Evolutionary conservation across 2,329 filamentous ascomycete genomes (phyloP).

Genomic region (Fusarium sp.): DNA sequence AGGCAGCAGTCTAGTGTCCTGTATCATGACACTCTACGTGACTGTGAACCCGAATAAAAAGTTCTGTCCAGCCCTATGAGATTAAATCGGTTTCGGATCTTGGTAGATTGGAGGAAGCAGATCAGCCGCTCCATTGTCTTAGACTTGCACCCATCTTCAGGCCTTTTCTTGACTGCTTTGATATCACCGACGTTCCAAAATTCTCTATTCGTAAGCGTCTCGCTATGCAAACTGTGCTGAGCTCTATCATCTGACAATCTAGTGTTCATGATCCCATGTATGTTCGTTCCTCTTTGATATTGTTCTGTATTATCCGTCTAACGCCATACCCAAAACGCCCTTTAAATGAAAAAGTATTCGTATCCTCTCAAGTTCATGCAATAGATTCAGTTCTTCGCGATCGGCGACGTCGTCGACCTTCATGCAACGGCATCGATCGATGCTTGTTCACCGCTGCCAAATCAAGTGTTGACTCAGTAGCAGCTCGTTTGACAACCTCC

Average conservation of each 20-base stretch:
- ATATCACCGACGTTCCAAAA: not conserved
- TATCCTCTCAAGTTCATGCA: not conserved
- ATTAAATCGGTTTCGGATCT: too few relatives aligned
- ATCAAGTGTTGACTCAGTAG: slow-evolving; percentile 14
- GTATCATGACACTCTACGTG: too few relatives aligned
- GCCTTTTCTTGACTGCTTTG: too few relatives aligned
- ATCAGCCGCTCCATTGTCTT: too few relatives aligned
- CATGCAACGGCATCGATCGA: slow-evolving; percentile 23
- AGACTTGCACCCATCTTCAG: too few relatives aligned
- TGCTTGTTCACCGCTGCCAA: slow-evolving; percentile 18
- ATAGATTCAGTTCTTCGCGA: slow-evolving; percentile 2
- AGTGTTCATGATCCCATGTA: slow-evolving; percentile 3
- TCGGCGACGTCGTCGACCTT: slow-evolving; percentile 17
- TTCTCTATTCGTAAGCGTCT: slow-evolving; percentile 1
- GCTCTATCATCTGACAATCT: slow-evolving; percentile 14
- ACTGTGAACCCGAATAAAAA: too few relatives aligned
- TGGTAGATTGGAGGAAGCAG: too few relatives aligned
- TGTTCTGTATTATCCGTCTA: slow-evolving; percentile 6
- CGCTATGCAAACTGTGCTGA: not conserved
- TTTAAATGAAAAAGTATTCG: not conserved
- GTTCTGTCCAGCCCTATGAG: too few relatives aligned
- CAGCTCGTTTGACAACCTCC: slow-evolving; percentile 17
- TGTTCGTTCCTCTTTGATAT: slow-evolving; percentile 9
- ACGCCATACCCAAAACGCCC: slow-evolving; percentile 4
- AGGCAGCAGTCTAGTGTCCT: too few relatives aligned